Base-by-base conservation (phyloP, 129 eudicot genomes). In the Arctium lappa region DNA sequence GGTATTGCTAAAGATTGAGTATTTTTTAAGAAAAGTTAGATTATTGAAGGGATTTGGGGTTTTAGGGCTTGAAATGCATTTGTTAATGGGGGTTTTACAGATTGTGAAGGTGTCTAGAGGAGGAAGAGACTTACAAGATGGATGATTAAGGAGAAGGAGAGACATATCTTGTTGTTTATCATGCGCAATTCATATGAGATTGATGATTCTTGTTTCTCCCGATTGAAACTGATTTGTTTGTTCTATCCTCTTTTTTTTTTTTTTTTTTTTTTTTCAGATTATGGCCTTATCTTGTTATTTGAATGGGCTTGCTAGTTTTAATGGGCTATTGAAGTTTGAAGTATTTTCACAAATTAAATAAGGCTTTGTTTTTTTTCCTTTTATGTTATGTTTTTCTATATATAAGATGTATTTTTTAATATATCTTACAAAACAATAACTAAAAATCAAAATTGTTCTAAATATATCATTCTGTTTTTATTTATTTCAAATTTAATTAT, bases 1-100 rank as follows among this genome's bases (percentile, higher is more conserved):
- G 94, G 96, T 65, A 75, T 44, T 79, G 79, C 84, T 89, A 66
- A 62, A 86, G 85, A 81, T 72, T 15, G 86, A 37, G 42, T 39
- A 81, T 80, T 85, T 84, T 3, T 60, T 69, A 37, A 72, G 50
- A 77, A 88, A 40, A 69, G 62, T 36, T 30, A 72, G 74, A 46
- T 63, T 81, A 13, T 80, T 77, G 84, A 83, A 37, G 62, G 76
- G 69, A 7, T 83, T 87, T 34, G 80, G 88, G 80, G 84, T 62
- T 81, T 81, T 85, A 79, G 86, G 40, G 88, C 40, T 46, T 32
- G 87, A 63, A 76, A 76, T 39, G 74, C 77, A 69, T 56, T n/a
- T 81, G 75, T 65, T 68, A 0, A n/a, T 39, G 15, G 79, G 79
- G 65, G 84, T 18, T 74, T 38, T 84, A 85, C 40, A 76, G 78